These are phyloP conservation scores for Ceratocystis ficicola DNA, from an alignment of 2,329 filamentous ascomycete species.

Conservation along the genomic window DNA sequence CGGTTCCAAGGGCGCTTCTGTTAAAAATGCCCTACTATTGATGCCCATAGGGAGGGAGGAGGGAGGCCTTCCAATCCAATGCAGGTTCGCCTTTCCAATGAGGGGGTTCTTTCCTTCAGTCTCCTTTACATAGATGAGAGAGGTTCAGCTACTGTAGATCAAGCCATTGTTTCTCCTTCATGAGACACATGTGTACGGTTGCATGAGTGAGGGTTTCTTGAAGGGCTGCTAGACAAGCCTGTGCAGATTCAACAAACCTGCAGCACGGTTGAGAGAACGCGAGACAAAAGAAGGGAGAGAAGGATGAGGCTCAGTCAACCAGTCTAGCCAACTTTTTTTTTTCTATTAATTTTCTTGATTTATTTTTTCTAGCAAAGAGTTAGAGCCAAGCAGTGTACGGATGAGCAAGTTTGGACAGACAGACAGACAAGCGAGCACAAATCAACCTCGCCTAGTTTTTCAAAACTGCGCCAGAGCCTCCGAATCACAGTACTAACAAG, in stretches of 20 bases:
- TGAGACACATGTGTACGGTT: slow-evolving; percentile 2
- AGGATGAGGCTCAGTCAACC: not conserved
- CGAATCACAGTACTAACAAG: too few species aligned
- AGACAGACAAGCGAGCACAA: not conserved
- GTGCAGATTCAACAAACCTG: not conserved
- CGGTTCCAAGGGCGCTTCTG: not conserved
- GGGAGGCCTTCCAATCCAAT: not conserved
- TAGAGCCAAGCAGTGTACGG: too few species aligned
- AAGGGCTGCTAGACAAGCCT: not conserved
- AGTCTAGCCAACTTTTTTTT: not conserved
- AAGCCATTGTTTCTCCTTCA: slow-evolving; percentile 4
- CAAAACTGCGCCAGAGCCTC: too few species aligned
- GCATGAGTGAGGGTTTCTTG: not conserved
- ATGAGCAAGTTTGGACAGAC: not conserved
- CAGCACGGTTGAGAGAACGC: not conserved
- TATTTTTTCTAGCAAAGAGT: too few species aligned
- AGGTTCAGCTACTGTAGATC: not conserved
- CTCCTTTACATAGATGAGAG: not conserved
- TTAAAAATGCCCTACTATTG: not conserved
- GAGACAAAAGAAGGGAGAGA: not conserved
- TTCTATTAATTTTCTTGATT: too few species aligned
- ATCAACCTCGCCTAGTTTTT: not conserved
- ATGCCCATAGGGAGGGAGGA: not conserved
- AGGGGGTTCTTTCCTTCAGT: not conserved
- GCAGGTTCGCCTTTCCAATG: not conserved